Conservation (phyloP, 2,329 filamentous ascomycete species). For the Corinectria fuckeliana region DNA sequence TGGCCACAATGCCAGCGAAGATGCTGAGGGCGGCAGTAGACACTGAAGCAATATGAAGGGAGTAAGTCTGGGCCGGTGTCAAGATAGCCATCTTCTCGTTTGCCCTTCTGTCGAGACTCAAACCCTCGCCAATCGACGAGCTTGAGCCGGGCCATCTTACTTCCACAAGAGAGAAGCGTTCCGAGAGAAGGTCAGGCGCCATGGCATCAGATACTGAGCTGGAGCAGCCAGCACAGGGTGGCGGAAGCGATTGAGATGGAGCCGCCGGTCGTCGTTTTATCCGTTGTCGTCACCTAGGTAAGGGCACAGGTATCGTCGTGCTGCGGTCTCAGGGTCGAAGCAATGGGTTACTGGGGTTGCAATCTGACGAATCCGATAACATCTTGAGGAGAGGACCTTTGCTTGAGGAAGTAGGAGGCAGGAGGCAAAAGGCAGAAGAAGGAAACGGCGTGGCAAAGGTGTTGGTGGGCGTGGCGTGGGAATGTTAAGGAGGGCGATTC, state of each 20-base stretch:
- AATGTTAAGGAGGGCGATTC: not conserved
- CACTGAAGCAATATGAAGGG: constrained; percentile 44
- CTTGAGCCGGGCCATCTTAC: constrained; percentile 21
- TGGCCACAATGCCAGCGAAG: constrained; percentile 58
- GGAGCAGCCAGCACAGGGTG: not conserved
- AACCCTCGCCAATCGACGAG: no score
- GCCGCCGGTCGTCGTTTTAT: not conserved
- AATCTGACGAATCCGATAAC: no score
- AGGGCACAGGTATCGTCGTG: not conserved
- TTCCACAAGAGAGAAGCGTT: not conserved
- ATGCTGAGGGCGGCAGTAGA: constrained; percentile 60
- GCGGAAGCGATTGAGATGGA: not conserved
- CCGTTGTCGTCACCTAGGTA: not conserved
- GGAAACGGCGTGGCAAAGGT: not conserved
- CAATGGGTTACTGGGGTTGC: not conserved
- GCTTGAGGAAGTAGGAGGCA: no score
- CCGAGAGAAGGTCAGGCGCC: not conserved
- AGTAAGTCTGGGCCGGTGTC: constrained; percentile 27
- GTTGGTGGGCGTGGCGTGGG: not conserved
- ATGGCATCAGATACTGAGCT: not conserved
- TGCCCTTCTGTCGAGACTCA: constrained; percentile 17
- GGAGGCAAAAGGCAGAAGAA: no score
- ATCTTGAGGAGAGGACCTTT: no score
- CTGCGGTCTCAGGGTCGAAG: not conserved
- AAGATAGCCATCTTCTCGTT: constrained; percentile 28